Evolutionary conservation across 1,284 basidiomycete genomes (phyloP), one percentile per base, ranked within the genome.

Genomic region (Rhodofomes roseus): DNA sequence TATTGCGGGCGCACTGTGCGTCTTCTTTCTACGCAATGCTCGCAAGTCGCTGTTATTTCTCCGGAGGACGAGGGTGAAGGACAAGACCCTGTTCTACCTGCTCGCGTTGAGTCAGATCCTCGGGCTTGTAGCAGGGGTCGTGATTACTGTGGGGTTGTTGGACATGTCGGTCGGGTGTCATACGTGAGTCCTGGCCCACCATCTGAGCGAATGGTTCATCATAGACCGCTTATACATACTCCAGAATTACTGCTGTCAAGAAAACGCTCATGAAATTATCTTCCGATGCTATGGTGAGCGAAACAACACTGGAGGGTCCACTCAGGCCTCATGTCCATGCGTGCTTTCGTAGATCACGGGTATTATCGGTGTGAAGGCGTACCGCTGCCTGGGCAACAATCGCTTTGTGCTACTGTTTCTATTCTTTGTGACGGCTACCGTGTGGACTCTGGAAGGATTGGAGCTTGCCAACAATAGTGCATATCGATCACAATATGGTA

Each of bases 321-420:
- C 39, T 11, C 23, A 16, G 8, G 40, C n/a, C 50, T 37, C 37
- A 54, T 58, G 18, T 48, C 34, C 37, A 54, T 58, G 18, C 61
- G 48, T 14, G n/a, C 31, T 50, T 54, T 23, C 37, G n/a, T 62
- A 89, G 86, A 79, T 87, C 51, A 80, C 83, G 0, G 85, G 85
- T 34, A 83, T 88, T 43, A 73, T 87, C 44, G 86, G 86, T 6
- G 73, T 83, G 64, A 89, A 89, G 68, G 85, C 83, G 5, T 89
- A 87, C 65, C 81, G 81, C 63, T 87, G 85, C 66, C 73, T 87
- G 60, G 79, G 83, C 66, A 81, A 82, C 62, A 80, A 82, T n/a
- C 76, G 77, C 27, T 64, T 83, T 59, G 80, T 88, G 41, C 73
- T 82, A 20, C 64, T 74, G 11, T 63, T 77, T 8, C 64, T 86